A percentile compares a stretch with the other conserved stretches of the same genome.
Conservation (phyloP, 805 yeast species). For the Yamadazyma takamatsuzukensis region DNA sequence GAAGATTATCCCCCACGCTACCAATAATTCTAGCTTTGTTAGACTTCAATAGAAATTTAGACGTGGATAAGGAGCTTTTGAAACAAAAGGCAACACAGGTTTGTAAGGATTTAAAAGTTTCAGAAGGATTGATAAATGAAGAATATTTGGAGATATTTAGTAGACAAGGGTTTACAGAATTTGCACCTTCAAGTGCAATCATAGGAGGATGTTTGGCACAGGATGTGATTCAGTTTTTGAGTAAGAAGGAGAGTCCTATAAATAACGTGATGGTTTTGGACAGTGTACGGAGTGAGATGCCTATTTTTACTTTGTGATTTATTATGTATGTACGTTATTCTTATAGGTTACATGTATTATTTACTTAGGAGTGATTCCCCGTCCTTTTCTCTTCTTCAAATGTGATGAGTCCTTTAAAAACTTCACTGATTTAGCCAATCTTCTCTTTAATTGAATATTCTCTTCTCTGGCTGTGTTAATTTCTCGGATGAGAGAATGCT, state of each 20-base stretch:
- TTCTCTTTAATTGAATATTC: constrained; percentile 21
- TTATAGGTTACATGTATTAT: background rate
- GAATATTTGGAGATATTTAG: constrained; percentile 40
- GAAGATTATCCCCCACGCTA: constrained; percentile 49
- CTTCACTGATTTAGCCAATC: constrained; percentile 29
- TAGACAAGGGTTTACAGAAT: constrained; percentile 57
- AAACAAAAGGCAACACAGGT: constrained; percentile 21
- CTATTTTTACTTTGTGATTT: constrained; percentile 55
- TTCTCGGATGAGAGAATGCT: constrained; percentile 15
- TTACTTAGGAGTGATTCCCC: constrained; percentile 33
- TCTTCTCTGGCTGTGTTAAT: constrained; percentile 21
- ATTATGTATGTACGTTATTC: background rate
- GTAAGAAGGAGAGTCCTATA: constrained; percentile 73
- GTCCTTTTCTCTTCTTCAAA: constrained; percentile 38
- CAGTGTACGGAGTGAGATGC: constrained; percentile 68
- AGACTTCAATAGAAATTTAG: constrained; percentile 29
- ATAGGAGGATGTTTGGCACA: constrained; percentile 89
- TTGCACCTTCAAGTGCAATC: constrained; percentile 81
- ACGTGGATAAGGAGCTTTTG: constrained; percentile 28
- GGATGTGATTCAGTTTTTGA: constrained; percentile 79
- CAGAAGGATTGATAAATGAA: constrained; percentile 39
- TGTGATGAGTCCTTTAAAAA: constrained; percentile 38
- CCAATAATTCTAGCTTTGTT: constrained; percentile 61
- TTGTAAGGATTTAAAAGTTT: constrained; percentile 34
- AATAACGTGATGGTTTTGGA: constrained; percentile 80